Percentiles rank a stretch among this genome's conserved stretches.
Evolutionary conservation across 2,329 filamentous ascomycete genomes (phyloP).

Genomic region (Phyllosticta citribraziliensis): DNA sequence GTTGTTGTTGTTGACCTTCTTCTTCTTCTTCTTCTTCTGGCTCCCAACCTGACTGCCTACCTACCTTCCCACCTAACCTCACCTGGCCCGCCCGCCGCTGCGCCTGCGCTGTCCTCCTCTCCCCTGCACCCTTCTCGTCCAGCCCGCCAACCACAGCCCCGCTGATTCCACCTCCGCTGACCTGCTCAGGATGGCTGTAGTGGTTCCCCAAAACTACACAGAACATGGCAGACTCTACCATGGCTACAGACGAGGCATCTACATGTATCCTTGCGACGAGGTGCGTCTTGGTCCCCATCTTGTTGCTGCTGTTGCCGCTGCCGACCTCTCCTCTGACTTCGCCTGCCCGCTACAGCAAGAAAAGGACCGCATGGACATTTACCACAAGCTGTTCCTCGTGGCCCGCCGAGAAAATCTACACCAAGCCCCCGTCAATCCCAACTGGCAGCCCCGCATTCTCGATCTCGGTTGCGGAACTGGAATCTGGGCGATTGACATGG

Average conservation of each 20-base stretch:
- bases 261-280: constrained; percentile 70
- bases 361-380: constrained; percentile 69
- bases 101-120: too few relatives aligned
- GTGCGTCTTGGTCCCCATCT: constrained; percentile 32
- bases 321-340: neutral
- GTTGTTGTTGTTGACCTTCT: too few relatives aligned
- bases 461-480: constrained; percentile 78
- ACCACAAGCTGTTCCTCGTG: constrained; percentile 66
- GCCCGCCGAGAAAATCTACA: constrained; percentile 46
- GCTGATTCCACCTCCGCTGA: constrained; percentile 4
- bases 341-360: constrained; percentile 44
- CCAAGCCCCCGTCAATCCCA: constrained; percentile 32
- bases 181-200: constrained; percentile 25
- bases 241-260: constrained; percentile 56
- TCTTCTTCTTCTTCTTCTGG: too few relatives aligned
- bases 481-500: constrained; percentile 84
- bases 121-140: neutral
- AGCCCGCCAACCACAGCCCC: neutral
- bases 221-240: constrained; percentile 65
- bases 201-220: constrained; percentile 36
- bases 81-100: constrained; percentile 3
- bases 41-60: too few relatives aligned
- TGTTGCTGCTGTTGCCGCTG: neutral
- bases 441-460: constrained; percentile 40
- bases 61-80: neutral